Evolutionary conservation across 345 rosid species (phyloP), one percentile per base, ranked within the genome.

Genomic region (Salix purpurea): DNA sequence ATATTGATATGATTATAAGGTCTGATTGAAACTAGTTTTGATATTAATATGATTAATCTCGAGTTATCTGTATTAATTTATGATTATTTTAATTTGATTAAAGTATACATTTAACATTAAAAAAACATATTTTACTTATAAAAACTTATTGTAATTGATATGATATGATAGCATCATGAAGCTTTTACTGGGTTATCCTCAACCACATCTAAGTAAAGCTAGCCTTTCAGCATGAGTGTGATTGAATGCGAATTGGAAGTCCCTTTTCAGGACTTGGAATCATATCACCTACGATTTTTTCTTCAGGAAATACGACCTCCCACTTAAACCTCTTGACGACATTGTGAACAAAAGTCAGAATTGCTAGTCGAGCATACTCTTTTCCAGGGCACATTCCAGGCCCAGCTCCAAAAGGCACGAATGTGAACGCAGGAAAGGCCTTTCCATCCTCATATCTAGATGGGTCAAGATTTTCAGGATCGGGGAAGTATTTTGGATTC

Each of bases 331-430:
- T 83, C 72, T 62, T 83, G 15, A 83, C 80, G 14, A 85, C 81
- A 26, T 85, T 81, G 77, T 83, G 88, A 23, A 83, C 82, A 44
- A 87, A 87, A 1, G 85, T 68, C 5, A 85, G 82, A 60, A 81
- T 85, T 8, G 87, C 85, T 24, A 85, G 66, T n/a, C 85, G 70
- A 0, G 88, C 88, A 67, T 87, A 85, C 71, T 87, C 89, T 67
- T 85, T 87, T n/a, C 89, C 88, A 5, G 89, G 86, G 50, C 88
- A 85, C 82, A 68, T 75, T 18, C 86, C 73, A 0, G 89, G 89
- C 1, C 89, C 89, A 1, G 88, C 88, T 23, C 89, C 88, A 23
- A 87, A 87, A 11, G 89, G 88, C 6, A 87, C 86, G 52, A 87
- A 83, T 13, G 86, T 73, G 78, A 69, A 87, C 1, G 87, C 64